phyloP scores from a whole-genome alignment of 768 basidiomycete species.

The Daedaleopsis sinensis region DNA sequence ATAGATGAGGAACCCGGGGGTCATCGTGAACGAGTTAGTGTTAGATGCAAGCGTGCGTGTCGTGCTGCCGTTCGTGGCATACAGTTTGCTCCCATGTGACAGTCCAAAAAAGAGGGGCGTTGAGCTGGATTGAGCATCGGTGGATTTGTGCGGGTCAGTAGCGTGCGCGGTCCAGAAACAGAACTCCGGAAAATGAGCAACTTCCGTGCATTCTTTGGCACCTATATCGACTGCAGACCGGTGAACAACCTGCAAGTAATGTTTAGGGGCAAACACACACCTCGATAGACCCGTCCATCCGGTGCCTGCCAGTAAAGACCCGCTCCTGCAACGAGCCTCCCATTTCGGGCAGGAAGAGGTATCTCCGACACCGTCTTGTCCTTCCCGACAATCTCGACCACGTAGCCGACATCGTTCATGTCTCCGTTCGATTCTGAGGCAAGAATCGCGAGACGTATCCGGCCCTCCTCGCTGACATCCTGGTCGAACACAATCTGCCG shows the following conservation, averaged over 20 bases:
- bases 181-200: conserved; percentile 57
- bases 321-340: conserved; percentile 46
- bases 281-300: conserved; percentile 49
- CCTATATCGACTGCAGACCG: conserved; percentile 18
- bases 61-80: conserved; percentile 42
- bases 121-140: conserved; percentile 16
- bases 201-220: conserved; percentile 3
- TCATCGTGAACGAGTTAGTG: conserved; percentile 72
- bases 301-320: conserved; percentile 45
- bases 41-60: conserved; percentile 48
- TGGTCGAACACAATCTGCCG: conserved; percentile 15
- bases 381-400: conserved; percentile 12
- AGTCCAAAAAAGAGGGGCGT: conserved; percentile 61
- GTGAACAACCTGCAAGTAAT: not conserved
- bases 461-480: not conserved
- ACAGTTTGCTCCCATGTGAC: conserved; percentile 65
- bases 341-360: conserved; percentile 37
- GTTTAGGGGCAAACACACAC: conserved; percentile 12
- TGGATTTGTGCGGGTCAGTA: not conserved
- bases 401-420: conserved; percentile 18
- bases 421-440: conserved; percentile 38
- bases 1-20: conserved; percentile 80
- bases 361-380: conserved; percentile 9
- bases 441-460: conserved; percentile 41
- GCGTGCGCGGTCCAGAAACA: conserved; percentile 51